These are phyloP conservation scores for Acer yangbiense DNA, from an alignment of 345 rosid species.

Conservation along the genomic window DNA sequence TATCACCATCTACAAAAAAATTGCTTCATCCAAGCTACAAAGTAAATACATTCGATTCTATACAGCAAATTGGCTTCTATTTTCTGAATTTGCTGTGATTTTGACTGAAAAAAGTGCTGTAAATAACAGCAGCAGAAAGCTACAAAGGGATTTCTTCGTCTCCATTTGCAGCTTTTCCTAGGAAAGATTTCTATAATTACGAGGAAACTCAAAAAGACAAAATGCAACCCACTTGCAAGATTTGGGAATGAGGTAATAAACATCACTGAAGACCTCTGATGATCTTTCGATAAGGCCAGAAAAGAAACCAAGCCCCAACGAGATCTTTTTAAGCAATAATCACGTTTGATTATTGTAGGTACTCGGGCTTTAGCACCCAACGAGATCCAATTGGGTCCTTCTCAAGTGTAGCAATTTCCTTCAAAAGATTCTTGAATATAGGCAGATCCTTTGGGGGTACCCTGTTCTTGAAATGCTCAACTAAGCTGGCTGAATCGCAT, in stretches of 20 bases:
- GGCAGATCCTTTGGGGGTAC: conserved; percentile 59
- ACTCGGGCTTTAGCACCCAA: conserved; percentile 85
- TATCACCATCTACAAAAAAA: neutral
- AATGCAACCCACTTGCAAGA: neutral
- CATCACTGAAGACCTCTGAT: neutral
- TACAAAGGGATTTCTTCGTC: neutral
- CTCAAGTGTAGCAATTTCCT: conserved; percentile 70
- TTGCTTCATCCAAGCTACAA: neutral
- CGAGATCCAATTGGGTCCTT: conserved; percentile 52
- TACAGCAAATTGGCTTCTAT: neutral
- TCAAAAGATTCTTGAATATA: conserved; percentile 79
- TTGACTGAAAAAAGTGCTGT: neutral
- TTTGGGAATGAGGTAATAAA: neutral
- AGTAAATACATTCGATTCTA: neutral
- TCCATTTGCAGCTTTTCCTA: conserved; percentile 2
- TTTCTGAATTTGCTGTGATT: neutral
- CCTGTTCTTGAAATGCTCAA: conserved; percentile 68
- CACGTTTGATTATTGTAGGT: conserved; percentile 27
- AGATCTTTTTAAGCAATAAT: neutral
- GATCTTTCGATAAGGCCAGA: neutral
- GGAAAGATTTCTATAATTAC: neutral
- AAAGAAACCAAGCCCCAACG: neutral
- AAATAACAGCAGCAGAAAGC: neutral
- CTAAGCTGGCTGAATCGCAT: conserved; percentile 62
- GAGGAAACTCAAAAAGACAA: neutral